phyloP scores from a whole-genome alignment of 2,329 filamentous ascomycete genomes.

The Alternaria sp. region DNA sequence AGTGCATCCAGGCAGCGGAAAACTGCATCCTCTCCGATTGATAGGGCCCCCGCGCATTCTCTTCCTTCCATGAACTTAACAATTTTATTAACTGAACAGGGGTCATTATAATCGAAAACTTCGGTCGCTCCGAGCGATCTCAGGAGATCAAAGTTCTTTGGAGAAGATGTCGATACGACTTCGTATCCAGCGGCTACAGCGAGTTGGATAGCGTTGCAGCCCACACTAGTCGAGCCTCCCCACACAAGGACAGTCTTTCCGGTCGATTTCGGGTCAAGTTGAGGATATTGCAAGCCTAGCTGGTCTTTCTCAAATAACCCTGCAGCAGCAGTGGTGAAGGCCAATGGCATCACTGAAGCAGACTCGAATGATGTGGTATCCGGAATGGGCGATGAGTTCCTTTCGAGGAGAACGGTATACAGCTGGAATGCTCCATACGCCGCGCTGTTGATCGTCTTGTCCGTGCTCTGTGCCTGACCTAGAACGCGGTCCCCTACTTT shows the following conservation, averaged over 20 bases:
- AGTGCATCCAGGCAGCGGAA: not conserved
- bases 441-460: conserved; percentile 2
- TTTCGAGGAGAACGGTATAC: conserved; percentile 59
- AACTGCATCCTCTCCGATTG: conserved; percentile 29
- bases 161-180: conserved; percentile 57
- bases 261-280: conserved; percentile 55
- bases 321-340: conserved; percentile 21
- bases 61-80: conserved; percentile 45
- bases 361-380: conserved; percentile 55
- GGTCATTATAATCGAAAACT: conserved; percentile 57
- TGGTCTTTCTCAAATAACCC: conserved; percentile 24
- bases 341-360: conserved; percentile 54
- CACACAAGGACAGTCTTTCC: conserved; percentile 50
- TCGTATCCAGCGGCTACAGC: conserved; percentile 55
- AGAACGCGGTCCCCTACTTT: conserved; percentile 54
- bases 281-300: conserved; percentile 25
- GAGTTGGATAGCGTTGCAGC: conserved; percentile 59
- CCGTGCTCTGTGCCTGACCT: conserved; percentile 29
- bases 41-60: conserved; percentile 48
- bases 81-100: conserved; percentile 38
- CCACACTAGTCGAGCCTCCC: conserved; percentile 57
- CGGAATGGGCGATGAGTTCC: conserved; percentile 57
- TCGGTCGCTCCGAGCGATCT: conserved; percentile 56
- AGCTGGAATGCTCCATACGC: conserved; percentile 54
- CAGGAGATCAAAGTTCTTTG: conserved; percentile 57